Conservation (phyloP, 1,139 yeast genomes). For the Blastobotrys illinoisensis region DNA sequence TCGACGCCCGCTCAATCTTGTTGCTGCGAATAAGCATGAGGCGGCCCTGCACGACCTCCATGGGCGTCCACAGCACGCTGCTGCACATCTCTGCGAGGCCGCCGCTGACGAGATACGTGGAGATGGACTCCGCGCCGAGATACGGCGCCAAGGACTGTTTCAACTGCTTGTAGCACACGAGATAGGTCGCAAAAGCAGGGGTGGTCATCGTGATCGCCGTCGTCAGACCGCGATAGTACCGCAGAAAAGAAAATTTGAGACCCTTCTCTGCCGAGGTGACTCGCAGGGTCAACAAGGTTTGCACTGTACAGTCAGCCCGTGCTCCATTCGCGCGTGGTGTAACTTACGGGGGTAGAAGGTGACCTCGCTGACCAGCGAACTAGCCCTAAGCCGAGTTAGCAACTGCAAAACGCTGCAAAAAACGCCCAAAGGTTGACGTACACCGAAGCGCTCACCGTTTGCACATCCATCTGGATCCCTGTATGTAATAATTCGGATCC, state of each 20-base stretch:
- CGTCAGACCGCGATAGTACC: conserved; percentile 36
- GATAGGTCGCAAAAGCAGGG: conserved; percentile 36
- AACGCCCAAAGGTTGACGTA: conserved; percentile 8
- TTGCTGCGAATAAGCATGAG: conserved; percentile 29
- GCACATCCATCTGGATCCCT: conserved; percentile 18
- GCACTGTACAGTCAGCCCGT: conserved; percentile 19
- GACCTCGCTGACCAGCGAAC: conserved; percentile 32
- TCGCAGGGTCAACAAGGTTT: conserved; percentile 32
- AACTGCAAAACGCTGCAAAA: background rate
- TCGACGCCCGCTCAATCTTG: conserved; percentile 13
- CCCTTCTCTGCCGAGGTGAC: conserved; percentile 31
- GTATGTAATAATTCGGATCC: background rate
- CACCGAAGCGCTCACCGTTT: conserved; percentile 25
- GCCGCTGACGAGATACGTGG: conserved; percentile 32
- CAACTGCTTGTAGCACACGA: conserved; percentile 35
- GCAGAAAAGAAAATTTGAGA: conserved; percentile 28
- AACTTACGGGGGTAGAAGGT: conserved; percentile 33
- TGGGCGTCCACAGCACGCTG: conserved; percentile 36
- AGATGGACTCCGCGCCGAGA: conserved; percentile 28
- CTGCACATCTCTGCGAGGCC: conserved; percentile 34
- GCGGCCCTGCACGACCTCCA: conserved; percentile 39
- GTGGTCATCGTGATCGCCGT: conserved; percentile 33
- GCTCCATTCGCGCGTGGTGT: background rate
- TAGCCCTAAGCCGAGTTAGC: too few species aligned
- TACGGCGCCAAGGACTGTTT: conserved; percentile 30